These are phyloP conservation scores for Takakia lepidozioides DNA, from an alignment of 225 moss, liverwort and hornwort genomes.

Conservation along the genomic window DNA sequence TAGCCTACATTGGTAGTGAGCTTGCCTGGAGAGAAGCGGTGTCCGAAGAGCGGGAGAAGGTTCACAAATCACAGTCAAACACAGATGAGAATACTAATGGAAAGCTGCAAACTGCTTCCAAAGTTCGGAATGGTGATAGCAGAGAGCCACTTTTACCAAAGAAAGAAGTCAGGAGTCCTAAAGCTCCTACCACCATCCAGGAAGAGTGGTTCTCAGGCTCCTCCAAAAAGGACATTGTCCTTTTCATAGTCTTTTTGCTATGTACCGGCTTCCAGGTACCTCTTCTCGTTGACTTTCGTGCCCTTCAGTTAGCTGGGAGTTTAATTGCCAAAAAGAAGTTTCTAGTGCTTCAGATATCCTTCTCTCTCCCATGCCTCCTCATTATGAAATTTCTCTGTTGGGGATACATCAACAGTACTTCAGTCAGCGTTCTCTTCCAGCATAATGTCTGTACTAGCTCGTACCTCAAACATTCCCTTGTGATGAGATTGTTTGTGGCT, in stretches of 20 bases:
- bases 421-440: too few relatives aligned
- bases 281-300: too few relatives aligned
- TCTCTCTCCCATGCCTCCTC: too few relatives aligned
- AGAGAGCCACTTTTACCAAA: conserved; percentile 56
- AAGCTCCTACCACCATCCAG: conserved; percentile 10
- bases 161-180: conserved; percentile 32
- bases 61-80: conserved; percentile 35
- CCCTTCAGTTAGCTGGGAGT: too few relatives aligned
- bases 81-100: conserved; percentile 32
- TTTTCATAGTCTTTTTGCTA: conserved; percentile 66
- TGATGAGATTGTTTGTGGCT: too few relatives aligned
- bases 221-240: conserved; percentile 75
- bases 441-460: too few relatives aligned
- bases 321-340: too few relatives aligned
- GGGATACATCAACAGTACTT: too few relatives aligned
- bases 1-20: conserved; percentile 42
- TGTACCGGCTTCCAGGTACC: conserved; percentile 81
- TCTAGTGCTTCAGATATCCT: too few relatives aligned
- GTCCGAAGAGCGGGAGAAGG: conserved; percentile 34
- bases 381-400: too few relatives aligned
- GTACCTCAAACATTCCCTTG: too few relatives aligned
- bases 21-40: conserved; percentile 44
- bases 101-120: conserved; percentile 12
- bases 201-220: conserved; percentile 93
- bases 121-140: too few relatives aligned